Base-by-base conservation (phyloP, 1,284 basidiomycete species). In the Sporisorium exsertum region DNA sequence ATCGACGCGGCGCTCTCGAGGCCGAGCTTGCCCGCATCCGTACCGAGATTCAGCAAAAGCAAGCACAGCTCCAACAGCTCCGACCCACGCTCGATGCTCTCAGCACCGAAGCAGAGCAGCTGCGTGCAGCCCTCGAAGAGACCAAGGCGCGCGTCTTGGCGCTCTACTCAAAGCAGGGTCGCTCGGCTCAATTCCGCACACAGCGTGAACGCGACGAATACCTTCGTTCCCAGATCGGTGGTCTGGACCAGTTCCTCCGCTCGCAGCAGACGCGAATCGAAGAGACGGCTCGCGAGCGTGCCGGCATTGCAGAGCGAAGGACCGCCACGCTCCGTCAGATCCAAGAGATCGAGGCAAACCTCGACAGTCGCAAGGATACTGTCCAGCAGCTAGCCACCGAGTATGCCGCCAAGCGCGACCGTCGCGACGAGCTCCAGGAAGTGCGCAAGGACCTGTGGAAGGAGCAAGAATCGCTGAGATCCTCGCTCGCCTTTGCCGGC, bases 401-500 rank as follows among this genome's bases (percentile, higher is more conserved):
- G 24, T 75, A 70, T 71, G 73, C 65, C 22, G 71, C 55, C 76
- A 81, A 59, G 72, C 78, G 67, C 18, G 80, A 65, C 64, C 80
- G 65, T 86, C 87, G 65, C 88, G 72, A 81, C 33, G 78, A 78
- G 67, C 73, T 85, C 24, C 54, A 58, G 13, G 82, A 85, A 42
- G 64, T 81, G 57, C 72, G 84, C 51, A 87, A 88, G 60, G 85
- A 86, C 65, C 86, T 94, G 64, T 93, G 91, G 86, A 91, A 92
- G 64, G 88, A 92, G 78, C 90, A 93, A 70, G 89, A 89, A 40
- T 91, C 90, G 68, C 87, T 93, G 80, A 89, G 87, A 49, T 95
- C 97, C 68, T 88, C 91, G 22, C 90, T 93, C 1, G 89, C 89
- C 33, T 90, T 93, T 70, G 94, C 94, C 1, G 86, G 89, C 90